A percentile compares a stretch with the other conserved stretches of the same genome.
Conservation (phyloP, 352 stramenopile genomes). For the Pythium aphanidermatum region DNA sequence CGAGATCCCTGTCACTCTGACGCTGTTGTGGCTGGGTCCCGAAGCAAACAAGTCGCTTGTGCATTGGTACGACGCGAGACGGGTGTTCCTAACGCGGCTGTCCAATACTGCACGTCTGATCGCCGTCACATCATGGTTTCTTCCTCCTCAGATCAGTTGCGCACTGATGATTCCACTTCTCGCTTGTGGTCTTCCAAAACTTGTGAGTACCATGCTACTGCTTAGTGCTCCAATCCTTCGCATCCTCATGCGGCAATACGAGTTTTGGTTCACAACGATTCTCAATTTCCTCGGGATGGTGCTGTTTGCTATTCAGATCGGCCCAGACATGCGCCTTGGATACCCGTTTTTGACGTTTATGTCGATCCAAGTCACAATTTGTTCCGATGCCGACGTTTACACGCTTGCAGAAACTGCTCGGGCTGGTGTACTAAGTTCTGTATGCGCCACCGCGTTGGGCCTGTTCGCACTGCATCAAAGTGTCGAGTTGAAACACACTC, state of each 20-base stretch:
- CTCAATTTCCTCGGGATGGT: conserved; percentile 13
- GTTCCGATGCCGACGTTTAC: conserved; percentile 13
- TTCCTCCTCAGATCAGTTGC: neutral
- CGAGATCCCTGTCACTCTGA: conserved; percentile 11
- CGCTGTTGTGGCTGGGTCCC: neutral
- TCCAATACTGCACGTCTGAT: conserved; percentile 4
- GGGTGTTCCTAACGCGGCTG: conserved; percentile 2
- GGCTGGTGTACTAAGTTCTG: conserved; percentile 1
- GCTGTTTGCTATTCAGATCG: conserved; percentile 8
- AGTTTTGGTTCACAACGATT: conserved; percentile 16
- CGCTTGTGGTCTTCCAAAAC: conserved; percentile 3
- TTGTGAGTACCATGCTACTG: conserved; percentile 3
- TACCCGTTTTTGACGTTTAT: conserved; percentile 12
- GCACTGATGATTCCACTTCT: conserved; percentile 1
- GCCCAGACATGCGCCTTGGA: conserved; percentile 3
- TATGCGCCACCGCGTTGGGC: conserved; percentile 1
- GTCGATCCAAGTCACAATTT: conserved; percentile 16
- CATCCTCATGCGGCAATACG: conserved; percentile 14
- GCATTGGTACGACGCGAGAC: neutral
- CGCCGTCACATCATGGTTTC: conserved; percentile 13
- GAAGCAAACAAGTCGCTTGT: conserved; percentile 3
- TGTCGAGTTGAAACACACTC: neutral
- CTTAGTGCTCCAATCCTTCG: conserved; percentile 11
- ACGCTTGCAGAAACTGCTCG: conserved; percentile 7
- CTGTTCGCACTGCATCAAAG: conserved; percentile 6